A percentile compares a stretch with the other conserved stretches of the same genome.
Conservation (phyloP, 345 rosid genomes). For the Litchi chinensis region DNA sequence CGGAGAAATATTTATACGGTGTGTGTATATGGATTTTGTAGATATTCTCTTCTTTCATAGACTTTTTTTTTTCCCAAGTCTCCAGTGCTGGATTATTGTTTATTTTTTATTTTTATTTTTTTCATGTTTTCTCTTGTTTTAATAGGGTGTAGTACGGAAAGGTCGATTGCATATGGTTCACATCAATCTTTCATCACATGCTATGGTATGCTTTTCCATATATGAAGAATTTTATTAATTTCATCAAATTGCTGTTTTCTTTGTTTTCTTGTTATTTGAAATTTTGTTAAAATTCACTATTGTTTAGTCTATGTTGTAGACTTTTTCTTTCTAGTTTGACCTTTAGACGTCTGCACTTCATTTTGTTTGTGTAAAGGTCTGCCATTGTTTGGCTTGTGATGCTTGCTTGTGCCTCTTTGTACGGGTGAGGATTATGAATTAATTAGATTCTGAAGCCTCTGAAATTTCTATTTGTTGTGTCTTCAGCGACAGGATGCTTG, state of each 20-base stretch:
- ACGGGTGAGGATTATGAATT: neutral
- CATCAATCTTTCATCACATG: constrained; percentile 53
- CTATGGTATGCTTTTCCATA: constrained; percentile 51
- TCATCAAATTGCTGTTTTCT: neutral
- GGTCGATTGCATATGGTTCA: constrained; percentile 41
- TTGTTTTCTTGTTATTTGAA: neutral
- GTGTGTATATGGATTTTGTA: constrained; percentile 8
- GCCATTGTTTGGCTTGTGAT: neutral
- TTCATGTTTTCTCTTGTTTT: neutral
- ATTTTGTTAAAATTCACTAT: neutral
- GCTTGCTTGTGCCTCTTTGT: neutral
- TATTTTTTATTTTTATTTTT: neutral
- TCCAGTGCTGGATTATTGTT: neutral
- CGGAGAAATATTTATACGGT: constrained; percentile 38
- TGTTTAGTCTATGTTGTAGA: neutral
- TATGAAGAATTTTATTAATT: neutral
- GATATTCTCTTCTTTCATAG: neutral
- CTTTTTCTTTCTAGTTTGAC: constrained; percentile 1
- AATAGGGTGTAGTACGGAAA: constrained; percentile 48
- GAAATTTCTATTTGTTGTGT: constrained; percentile 24
- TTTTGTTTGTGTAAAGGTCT: neutral
- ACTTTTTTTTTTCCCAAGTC: neutral
- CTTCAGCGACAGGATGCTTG: constrained; percentile 59
- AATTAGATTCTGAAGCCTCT: neutral
- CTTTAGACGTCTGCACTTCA: neutral